Conservation (phyloP, 257 asterid species). For the Solanum rostratum region DNA sequence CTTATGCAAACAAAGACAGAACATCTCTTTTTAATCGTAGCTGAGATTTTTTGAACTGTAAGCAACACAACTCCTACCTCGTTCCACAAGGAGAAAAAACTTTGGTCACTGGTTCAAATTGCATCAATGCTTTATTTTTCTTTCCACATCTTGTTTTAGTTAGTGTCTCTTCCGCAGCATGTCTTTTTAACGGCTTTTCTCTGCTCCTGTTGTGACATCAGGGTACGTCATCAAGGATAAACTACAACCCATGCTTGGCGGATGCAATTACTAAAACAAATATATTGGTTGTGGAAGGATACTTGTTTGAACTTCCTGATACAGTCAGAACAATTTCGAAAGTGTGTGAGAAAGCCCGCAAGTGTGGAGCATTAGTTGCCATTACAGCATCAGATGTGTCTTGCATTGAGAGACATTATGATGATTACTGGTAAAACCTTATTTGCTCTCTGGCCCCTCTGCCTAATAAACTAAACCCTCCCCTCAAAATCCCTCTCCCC, state of each 20-base stretch:
- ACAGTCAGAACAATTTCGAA: constrained; percentile 70
- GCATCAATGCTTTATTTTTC: not conserved
- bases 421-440: constrained; percentile 71
- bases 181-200: not conserved
- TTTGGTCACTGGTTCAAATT: not conserved
- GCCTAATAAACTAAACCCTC: too few species aligned
- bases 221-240: constrained; percentile 85
- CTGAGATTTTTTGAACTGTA: not conserved
- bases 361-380: constrained; percentile 85
- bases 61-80: not conserved
- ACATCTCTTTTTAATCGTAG: not conserved
- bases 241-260: constrained; percentile 65
- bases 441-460: not conserved
- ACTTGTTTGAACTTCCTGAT: constrained; percentile 88
- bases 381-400: constrained; percentile 89
- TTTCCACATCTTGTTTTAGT: not conserved
- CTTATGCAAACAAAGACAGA: not conserved
- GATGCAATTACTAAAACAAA: constrained; percentile 64
- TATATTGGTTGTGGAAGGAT: constrained; percentile 82
- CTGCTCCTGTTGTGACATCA: constrained; percentile 22
- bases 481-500: too few species aligned
- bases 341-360: constrained; percentile 88
- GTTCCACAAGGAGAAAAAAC: not conserved
- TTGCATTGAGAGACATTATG: constrained; percentile 89
- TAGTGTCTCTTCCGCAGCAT: not conserved